Base-by-base conservation (phyloP, 1,139 yeast species). In the Candida sp. region DNA sequence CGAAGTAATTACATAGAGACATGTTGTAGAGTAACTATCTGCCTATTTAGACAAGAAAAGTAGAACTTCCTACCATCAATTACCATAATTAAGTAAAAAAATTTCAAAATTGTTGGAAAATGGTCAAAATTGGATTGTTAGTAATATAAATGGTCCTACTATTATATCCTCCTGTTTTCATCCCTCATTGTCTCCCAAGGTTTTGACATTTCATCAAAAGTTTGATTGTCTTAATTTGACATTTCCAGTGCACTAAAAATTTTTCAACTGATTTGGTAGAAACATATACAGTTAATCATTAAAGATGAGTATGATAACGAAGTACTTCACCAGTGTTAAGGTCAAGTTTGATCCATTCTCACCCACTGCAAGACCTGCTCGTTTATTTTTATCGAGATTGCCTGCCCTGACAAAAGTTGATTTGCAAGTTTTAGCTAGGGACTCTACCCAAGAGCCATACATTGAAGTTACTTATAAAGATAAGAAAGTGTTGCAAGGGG, bases 381-480 rank as follows among this genome's bases (percentile, higher is more conserved):
- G 98, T 55, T 70, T 87, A 19, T 84, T 91, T 56, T 77, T 91
- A 42, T 78, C 95, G 15, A 77, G 89, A 45, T 78, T 91, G 45
- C 97, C 98, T 21, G 87, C 86, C 6, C 68, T 79, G 11, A 68
- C 82, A 55, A 81, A 79, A 54, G 71, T 73, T 8, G 80, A 81
- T 46, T 74, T 74, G 50, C 82, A 83, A 53, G 73, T 84, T 21
- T 68, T 85, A 42, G 66, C 75, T 4, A 59, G 63, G 15, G 45
- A 47, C 8, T 72, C 85, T 7, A 64, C 64, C 3, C 79, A 71
- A 29, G 57, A 63, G 42, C 89, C 96, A 21, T 57, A 73, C 30
- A 79, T 91, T 33, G 76, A 82, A 50, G 96, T 91, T 15, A 81
- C 84, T 1, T 91, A 79, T 68, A 87, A 87, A 64, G 97, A 91